Evolutionary conservation across 345 rosid genomes (phyloP), one percentile per base, ranked within the genome.

Genomic region (Erysimum cheiranthoides): DNA sequence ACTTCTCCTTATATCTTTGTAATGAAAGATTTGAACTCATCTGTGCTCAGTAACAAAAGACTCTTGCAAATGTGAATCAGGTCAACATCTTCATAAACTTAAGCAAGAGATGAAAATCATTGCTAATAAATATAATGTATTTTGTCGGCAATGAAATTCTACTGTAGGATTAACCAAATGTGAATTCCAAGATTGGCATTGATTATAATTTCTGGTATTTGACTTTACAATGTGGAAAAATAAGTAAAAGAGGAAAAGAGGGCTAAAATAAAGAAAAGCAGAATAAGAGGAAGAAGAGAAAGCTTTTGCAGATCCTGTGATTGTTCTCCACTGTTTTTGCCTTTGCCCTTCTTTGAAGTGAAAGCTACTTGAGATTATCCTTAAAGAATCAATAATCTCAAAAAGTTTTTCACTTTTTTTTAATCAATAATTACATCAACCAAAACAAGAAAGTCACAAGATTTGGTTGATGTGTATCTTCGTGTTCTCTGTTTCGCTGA

Each of bases 161-260:
- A 65, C 73, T 78, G 63, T 78, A 38, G 62, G 73, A 71, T 71
- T 78, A 66, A 72, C 73, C 63, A 78, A 58, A 66, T 66, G 69
- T 65, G 61, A 71, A 76, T 61, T 32, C 32, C 27, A 53, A 77
- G 42, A 42, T 62, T 61, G 46, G 46, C 30, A 53, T 62, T 70
- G 11, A 63, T 61, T 62, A 35, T 62, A 54, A 34, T 45, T 54
- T 77, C 25, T 46, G n/a, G 65, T 70, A 13, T 63, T 28, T 78
- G 63, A 72, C 77, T 78, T 78, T 72, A 72, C 69, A 78, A 40
- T 31, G 52, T 58, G 17, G 31, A 5, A 10, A 50, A 9, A 31
- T 39, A 71, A 56, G 21, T 39, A 70, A 64, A 70, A 59, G 1
- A 49, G 4, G 10, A 2, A 36, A 69, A 31, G 10, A 11, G 6